phyloP scores from a whole-genome alignment of 1,284 basidiomycete genomes.

The Rhodotorula sp. region DNA sequence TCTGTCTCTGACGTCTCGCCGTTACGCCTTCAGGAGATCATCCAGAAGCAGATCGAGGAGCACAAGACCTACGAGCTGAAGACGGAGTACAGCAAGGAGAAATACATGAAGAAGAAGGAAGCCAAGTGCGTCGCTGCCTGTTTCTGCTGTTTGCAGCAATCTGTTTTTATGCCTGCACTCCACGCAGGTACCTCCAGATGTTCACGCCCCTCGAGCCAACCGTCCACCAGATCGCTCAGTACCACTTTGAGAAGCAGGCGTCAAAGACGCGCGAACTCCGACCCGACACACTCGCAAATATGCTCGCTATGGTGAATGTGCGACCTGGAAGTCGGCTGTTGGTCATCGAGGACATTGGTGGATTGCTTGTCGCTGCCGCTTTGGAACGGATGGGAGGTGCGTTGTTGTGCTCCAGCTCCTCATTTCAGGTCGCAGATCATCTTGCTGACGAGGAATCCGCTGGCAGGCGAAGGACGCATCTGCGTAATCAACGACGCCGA shows the following conservation, averaged over 20 bases:
- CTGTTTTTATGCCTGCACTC: neutral
- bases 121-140: conserved; percentile 67
- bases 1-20: neutral
- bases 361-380: conserved; percentile 79
- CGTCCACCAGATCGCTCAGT: conserved; percentile 80
- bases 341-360: conserved; percentile 81
- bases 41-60: conserved; percentile 83
- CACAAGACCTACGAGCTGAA: conserved; percentile 87
- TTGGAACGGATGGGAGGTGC: conserved; percentile 81
- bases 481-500: conserved; percentile 84
- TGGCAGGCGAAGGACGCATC: conserved; percentile 67
- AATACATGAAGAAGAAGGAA: conserved; percentile 90
- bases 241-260: conserved; percentile 77
- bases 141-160: neutral
- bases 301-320: conserved; percentile 78
- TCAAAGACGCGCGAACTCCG: conserved; percentile 77
- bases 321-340: conserved; percentile 82
- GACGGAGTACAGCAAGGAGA: conserved; percentile 95
- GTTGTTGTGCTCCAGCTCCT: neutral
- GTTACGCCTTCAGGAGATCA: conserved; percentile 70
- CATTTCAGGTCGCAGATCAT: neutral
- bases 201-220: conserved; percentile 89
- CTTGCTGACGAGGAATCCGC: conserved; percentile 50
- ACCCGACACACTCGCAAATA: conserved; percentile 82
- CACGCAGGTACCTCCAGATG: conserved; percentile 73